Evolutionary conservation across 2,329 filamentous ascomycete species (phyloP), one percentile per base, ranked within the genome.

Genomic region (Aureobasidium lini): DNA sequence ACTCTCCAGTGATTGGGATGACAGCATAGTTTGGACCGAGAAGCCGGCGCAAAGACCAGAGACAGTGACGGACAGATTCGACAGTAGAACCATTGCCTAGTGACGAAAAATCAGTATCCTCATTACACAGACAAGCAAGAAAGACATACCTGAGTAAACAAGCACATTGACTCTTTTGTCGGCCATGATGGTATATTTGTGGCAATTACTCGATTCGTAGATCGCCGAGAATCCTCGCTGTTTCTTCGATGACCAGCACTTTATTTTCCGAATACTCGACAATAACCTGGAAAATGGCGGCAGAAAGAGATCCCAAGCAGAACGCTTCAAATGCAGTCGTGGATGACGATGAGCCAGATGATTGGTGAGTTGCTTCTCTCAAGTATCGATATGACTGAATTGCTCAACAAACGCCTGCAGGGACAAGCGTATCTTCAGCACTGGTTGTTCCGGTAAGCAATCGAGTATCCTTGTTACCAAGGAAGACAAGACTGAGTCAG

Each of bases 381-480:
- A 28, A n/a, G 13, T 18, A n/a, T 5, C 39, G 57, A 11, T 53
- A 9, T 36, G 47, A 44, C 31, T 37, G 32, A 44, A 43, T 34
- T 56, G 32, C 49, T 44, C 31, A 31, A 48, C 48, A 50, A 23
- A 47, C 40, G 28, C 39, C 43, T 60, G 47, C 71, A 97, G 93
- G 93, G 92, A 97, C 78, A 93, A 96, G 82, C 83, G 94, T 71
- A 97, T 97, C 74, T 95, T 90, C 78, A 96, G 90, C 78, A 97
- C 93, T 2, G 94, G 93, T 61, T 97, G 93, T 70, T 84, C 91
- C 74, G 86, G 93, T 95, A 76, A 70, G 77, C 57, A 2, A 18
- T 48, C n/a, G 23, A 37, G 9, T 95, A 90, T 78, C 95, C 90
- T 78, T 97, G 93, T 2, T 93, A 61, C 96, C 93, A 70, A 84